Evolutionary conservation across 164 flowering plant genomes (phyloP), one percentile per base, ranked within the genome.

Genomic region (Nymphaea thermarum): DNA sequence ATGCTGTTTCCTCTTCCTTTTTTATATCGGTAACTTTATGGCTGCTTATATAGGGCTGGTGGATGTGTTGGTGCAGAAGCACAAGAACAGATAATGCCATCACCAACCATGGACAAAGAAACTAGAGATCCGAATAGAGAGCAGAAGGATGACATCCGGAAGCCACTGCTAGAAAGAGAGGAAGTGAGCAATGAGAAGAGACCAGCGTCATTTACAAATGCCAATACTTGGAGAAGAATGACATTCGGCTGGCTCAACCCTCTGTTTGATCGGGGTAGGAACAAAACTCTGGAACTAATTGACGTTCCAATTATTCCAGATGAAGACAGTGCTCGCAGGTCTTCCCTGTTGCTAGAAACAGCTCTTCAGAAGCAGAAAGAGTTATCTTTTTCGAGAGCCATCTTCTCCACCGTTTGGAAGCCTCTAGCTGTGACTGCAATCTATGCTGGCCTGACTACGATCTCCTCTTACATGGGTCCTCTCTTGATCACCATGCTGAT

Each of bases 401-500:
- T 88, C 25, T 14, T 74, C 42, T 17, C 17, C 63, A 72, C 88
- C 14, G 64, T 82, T 5, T 70, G 93, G 85, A 82, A 73, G 71
- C 76, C 96, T 8, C 73, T 92, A 43, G 78, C 81, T 8, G 61
- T 78, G 53, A 92, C 88, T 78, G 96, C 86, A 42, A 74, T 81
- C 67, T 82, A 84, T 71, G 98, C 96, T 76, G 93, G 98, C 88
- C 83, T 82, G 2, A 92, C 84, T 72, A 88, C 96, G 6, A 57
- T 82, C 70, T 88, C 93, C n/a, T 88, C 98, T 17, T 90, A 88
- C 44, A 73, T 77, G 66, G 96, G 98, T 61, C 98, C 96, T 1
- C 68, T 85, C 42, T 68, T 92, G 51, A 88, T 92, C 68, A 77
- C 92, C 25, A 77, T 69, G 73, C 88, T 92, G 65, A 90, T 92